phyloP scores from a whole-genome alignment of 2,329 filamentous ascomycete genomes.

The Fusarium kyushuense region DNA sequence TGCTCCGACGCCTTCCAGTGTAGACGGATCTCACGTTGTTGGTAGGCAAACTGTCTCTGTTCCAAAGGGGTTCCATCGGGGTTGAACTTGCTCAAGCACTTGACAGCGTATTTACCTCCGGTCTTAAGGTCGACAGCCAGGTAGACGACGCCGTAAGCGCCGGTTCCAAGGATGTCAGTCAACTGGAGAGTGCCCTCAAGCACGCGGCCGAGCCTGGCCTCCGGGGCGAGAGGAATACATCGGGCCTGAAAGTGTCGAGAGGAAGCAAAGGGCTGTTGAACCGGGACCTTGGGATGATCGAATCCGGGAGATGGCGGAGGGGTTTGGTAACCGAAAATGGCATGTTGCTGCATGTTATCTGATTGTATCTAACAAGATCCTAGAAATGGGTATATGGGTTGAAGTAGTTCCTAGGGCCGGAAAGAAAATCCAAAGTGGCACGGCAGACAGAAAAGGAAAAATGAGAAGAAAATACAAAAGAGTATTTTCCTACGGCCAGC shows the following conservation, averaged over 20 bases:
- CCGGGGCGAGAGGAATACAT: constrained; percentile 73
- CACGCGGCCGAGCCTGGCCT: constrained; percentile 87
- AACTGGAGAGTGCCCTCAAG: constrained; percentile 87
- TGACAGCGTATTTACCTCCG: constrained; percentile 89
- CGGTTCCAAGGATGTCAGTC: constrained; percentile 87
- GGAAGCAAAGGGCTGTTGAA: constrained; percentile 54
- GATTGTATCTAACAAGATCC: constrained; percentile 48
- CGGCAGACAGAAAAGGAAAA: constrained; percentile 44
- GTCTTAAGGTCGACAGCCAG: constrained; percentile 86
- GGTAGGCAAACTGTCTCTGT: constrained; percentile 86
- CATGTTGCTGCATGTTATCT: constrained; percentile 70
- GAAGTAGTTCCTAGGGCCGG: constrained; percentile 36
- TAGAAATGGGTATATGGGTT: constrained; percentile 38
- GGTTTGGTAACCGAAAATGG: constrained; percentile 67
- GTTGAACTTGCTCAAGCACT: constrained; percentile 94
- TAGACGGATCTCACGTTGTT: constrained; percentile 90
- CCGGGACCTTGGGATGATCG: constrained; percentile 61
- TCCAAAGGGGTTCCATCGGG: constrained; percentile 78
- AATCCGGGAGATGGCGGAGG: constrained; percentile 69
- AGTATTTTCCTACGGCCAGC: constrained; percentile 45
- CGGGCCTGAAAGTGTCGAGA: constrained; percentile 58
- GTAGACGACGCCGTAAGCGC: constrained; percentile 97
- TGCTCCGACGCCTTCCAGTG: constrained; percentile 92
- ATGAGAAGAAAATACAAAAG: constrained; percentile 37
- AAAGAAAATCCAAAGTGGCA: constrained; percentile 44